phyloP scores from a whole-genome alignment of 208 protist genomes.

The Plasmodiophora brassicae region DNA sequence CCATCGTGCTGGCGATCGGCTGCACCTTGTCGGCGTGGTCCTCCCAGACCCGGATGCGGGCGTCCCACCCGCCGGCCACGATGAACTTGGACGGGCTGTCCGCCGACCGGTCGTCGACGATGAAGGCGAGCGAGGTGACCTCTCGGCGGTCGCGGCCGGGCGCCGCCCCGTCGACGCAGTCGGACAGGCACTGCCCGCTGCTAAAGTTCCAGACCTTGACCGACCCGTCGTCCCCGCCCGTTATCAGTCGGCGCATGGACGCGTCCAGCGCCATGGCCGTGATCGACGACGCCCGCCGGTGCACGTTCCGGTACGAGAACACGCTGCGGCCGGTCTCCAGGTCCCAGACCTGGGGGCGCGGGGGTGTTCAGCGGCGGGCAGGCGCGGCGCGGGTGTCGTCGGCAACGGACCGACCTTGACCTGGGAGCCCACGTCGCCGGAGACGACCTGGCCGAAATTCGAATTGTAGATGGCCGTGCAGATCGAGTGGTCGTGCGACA shows the following conservation, averaged over 20 bases:
- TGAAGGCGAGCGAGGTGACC: constrained; percentile 27
- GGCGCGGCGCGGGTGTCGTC: too few species aligned
- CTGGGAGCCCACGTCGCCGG: background rate
- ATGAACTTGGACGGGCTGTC: background rate
- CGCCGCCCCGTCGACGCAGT: background rate
- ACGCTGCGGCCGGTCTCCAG: constrained; percentile 4
- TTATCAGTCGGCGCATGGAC: constrained; percentile 38
- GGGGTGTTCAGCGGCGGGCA: too few species aligned
- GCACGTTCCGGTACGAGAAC: background rate
- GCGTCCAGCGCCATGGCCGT: constrained; percentile 40
- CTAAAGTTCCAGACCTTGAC: constrained; percentile 45
- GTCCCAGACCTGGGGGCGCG: constrained; percentile 44
- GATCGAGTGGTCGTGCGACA: constrained; percentile 2
- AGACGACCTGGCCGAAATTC: constrained; percentile 36
- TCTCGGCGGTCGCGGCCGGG: background rate
- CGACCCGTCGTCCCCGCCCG: constrained; percentile 32
- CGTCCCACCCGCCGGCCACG: constrained; percentile 32
- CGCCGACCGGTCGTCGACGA: background rate
- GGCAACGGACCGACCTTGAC: too few species aligned
- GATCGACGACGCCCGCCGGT: background rate
- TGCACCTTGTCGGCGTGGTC: background rate
- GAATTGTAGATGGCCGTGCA: constrained; percentile 36
- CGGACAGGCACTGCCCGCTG: constrained; percentile 27
- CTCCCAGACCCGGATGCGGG: background rate
- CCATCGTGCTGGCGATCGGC: background rate